phyloP scores from a whole-genome alignment of 2,329 filamentous ascomycete species.

The Diaporthe caulivora region DNA sequence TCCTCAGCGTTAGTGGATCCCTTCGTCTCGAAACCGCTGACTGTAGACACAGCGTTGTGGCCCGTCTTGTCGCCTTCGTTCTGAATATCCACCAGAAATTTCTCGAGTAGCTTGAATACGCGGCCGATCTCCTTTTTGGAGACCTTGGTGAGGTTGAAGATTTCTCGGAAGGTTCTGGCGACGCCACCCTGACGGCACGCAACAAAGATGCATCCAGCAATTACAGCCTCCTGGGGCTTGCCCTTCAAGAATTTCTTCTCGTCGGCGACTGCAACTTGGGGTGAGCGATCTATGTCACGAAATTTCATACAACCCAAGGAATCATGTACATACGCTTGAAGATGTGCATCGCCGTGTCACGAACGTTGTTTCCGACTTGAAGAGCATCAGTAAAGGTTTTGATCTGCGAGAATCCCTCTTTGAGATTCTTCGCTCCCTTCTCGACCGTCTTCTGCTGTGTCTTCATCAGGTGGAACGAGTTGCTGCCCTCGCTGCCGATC shows the following conservation, averaged over 20 bases:
- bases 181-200: constrained; percentile 91
- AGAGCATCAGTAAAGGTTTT: constrained; percentile 88
- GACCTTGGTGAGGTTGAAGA: constrained; percentile 92
- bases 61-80: constrained; percentile 68
- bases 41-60: constrained; percentile 65
- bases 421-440: constrained; percentile 59
- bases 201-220: constrained; percentile 97
- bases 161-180: constrained; percentile 92
- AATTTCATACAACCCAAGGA: not conserved
- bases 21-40: constrained; percentile 79
- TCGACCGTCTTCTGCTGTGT: constrained; percentile 74
- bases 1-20: constrained; percentile 84
- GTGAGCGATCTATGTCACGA: not conserved
- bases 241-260: constrained; percentile 95
- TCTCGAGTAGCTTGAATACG: constrained; percentile 93
- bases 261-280: constrained; percentile 70
- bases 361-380: constrained; percentile 82
- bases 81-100: constrained; percentile 83
- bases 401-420: constrained; percentile 87
- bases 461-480: constrained; percentile 81
- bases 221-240: constrained; percentile 92
- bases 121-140: constrained; percentile 97
- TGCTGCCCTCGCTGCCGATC: constrained; percentile 84
- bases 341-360: constrained; percentile 92
- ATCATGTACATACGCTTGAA: constrained; percentile 72